These are phyloP conservation scores for Cyberlindnera galapagoensis DNA, from an alignment of 805 yeast species.

Conservation along the genomic window DNA sequence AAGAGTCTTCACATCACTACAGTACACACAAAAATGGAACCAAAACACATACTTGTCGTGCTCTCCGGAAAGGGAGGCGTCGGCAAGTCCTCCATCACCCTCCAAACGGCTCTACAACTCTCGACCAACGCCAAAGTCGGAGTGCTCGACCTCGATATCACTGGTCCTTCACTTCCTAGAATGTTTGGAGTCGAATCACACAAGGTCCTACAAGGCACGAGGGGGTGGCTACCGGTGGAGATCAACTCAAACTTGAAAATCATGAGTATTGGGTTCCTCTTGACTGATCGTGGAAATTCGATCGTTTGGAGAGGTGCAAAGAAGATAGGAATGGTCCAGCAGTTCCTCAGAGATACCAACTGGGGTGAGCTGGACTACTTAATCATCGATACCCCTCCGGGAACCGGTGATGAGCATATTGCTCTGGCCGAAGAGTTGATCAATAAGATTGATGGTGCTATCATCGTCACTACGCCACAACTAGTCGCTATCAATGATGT, in stretches of 20 bases:
- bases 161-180: constrained; percentile 95
- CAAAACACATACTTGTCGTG: constrained; percentile 58
- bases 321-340: constrained; percentile 95
- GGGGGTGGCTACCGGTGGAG: constrained; percentile 90
- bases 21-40: neutral
- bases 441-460: constrained; percentile 76
- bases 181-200: constrained; percentile 86
- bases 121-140: constrained; percentile 79
- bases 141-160: constrained; percentile 87
- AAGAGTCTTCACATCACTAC: neutral
- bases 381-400: constrained; percentile 96
- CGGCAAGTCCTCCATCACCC: constrained; percentile 93
- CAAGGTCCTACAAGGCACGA: constrained; percentile 72
- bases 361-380: constrained; percentile 82
- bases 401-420: constrained; percentile 97
- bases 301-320: constrained; percentile 99
- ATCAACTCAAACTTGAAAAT: constrained; percentile 37
- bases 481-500: constrained; percentile 91
- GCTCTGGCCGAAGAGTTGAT: constrained; percentile 89
- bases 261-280: constrained; percentile 62
- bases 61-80: constrained; percentile 97
- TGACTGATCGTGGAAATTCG: constrained; percentile 78
- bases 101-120: constrained; percentile 84
- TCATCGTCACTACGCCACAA: constrained; percentile 95
- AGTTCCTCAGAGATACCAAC: constrained; percentile 80